These are phyloP conservation scores for Mycena citricolor DNA, from an alignment of 1,284 basidiomycete genomes.

Conservation along the genomic window DNA sequence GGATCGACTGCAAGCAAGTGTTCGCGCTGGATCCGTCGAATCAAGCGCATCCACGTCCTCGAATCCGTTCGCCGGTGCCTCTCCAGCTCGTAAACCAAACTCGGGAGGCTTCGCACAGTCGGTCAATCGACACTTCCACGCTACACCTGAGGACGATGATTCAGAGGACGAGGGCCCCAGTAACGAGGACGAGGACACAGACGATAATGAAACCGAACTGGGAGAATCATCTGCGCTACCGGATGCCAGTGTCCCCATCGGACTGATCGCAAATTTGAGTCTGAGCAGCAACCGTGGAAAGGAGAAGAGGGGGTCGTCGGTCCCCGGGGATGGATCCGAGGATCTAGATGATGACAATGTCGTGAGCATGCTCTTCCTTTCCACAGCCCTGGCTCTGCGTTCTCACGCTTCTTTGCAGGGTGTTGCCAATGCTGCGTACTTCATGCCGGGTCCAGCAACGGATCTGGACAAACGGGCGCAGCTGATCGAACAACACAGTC, in stretches of 20 bases:
- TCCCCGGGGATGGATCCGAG: conserved; percentile 40
- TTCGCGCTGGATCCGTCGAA: conserved; percentile 22
- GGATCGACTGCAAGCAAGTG: conserved; percentile 42
- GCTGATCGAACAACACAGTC: conserved; percentile 77
- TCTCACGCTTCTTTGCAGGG: conserved; percentile 44
- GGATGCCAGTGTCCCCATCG: conserved; percentile 68
- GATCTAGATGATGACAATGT: conserved; percentile 63
- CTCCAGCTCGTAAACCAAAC: background rate
- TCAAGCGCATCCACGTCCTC: no score
- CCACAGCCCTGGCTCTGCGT: no score
- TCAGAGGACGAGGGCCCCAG: conserved; percentile 23
- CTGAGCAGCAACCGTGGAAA: conserved; percentile 49
- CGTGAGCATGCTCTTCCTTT: conserved; percentile 40
- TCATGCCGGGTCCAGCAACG: conserved; percentile 76
- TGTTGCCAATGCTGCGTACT: conserved; percentile 80
- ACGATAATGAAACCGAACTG: conserved; percentile 34
- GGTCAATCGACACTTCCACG: no score
- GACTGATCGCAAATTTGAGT: conserved; percentile 69
- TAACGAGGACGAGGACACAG: conserved; percentile 27
- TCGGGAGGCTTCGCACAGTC: conserved; percentile 14
- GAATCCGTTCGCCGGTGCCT: no score
- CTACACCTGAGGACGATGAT: no score
- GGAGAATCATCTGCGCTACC: conserved; percentile 45
- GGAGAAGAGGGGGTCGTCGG: conserved; percentile 38
- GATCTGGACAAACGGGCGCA: conserved; percentile 66